phyloP scores from a whole-genome alignment of 192 early-diverging fungal genomes.

The Spizellomyces sp. region DNA sequence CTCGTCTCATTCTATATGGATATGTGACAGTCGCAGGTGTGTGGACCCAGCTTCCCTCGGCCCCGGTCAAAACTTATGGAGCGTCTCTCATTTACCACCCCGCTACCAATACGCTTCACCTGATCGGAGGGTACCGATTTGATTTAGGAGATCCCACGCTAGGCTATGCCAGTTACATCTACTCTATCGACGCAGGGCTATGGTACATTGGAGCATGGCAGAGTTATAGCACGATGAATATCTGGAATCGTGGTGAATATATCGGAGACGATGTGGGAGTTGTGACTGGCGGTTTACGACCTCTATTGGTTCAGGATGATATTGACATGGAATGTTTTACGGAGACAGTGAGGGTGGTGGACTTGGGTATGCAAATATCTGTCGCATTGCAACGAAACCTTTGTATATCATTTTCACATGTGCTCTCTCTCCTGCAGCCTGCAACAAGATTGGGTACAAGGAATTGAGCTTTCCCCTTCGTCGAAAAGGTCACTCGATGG shows the following conservation, averaged over 20 bases:
- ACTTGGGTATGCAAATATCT: slow-evolving; percentile 13
- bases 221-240: not conserved
- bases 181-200: slow-evolving; percentile 34
- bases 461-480: not conserved
- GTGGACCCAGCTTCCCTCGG: too few species aligned
- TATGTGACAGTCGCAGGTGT: not conserved
- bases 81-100: slow-evolving; percentile 29
- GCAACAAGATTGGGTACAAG: not conserved
- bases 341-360: slow-evolving; percentile 1
- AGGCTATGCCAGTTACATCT: slow-evolving; percentile 19
- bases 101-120: slow-evolving; percentile 34
- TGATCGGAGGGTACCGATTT: slow-evolving; percentile 35
- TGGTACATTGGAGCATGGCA: slow-evolving; percentile 40
- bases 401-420: not conserved
- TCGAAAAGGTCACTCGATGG: not conserved
- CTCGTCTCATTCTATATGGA: too few species aligned
- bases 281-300: slow-evolving; percentile 16
- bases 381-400: not conserved
- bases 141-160: not conserved
- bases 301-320: not conserved
- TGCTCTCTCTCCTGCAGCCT: not conserved
- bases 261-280: slow-evolving; percentile 16
- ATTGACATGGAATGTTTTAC: slow-evolving; percentile 10
- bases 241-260: slow-evolving; percentile 5
- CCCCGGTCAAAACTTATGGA: slow-evolving; percentile 7